Conservation (phyloP, 345 rosid species). For the Mallotus nudiflorus region DNA sequence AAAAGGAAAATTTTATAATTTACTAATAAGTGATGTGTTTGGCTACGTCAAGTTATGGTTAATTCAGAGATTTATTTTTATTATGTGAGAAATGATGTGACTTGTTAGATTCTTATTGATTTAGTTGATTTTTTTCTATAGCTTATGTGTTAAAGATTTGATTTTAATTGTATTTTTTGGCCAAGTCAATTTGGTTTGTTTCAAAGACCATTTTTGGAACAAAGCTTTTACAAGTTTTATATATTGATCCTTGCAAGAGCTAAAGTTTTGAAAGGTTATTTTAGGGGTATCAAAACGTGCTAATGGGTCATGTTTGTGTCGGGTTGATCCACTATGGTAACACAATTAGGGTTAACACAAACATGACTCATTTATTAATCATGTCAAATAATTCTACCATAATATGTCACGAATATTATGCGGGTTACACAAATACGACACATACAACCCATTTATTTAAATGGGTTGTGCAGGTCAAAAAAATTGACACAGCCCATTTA, state of each 20-base stretch:
- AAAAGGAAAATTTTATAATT: background rate
- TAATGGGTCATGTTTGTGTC: too few relatives aligned
- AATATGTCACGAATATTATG: too few relatives aligned
- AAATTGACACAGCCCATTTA: too few relatives aligned
- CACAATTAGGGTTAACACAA: too few relatives aligned
- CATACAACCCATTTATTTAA: too few relatives aligned
- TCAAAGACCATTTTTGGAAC: background rate
- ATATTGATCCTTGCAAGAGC: background rate
- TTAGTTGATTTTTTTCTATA: background rate
- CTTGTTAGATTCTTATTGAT: constrained; percentile 12
- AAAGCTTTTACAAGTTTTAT: background rate
- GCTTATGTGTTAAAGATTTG: constrained; percentile 7
- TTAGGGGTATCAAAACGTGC: too few relatives aligned
- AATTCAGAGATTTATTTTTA: background rate
- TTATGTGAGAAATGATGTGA: background rate
- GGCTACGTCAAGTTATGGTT: background rate
- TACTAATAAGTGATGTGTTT: background rate
- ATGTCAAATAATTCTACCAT: too few relatives aligned
- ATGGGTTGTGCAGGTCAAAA: too few relatives aligned
- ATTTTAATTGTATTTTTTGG: background rate
- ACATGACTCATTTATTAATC: too few relatives aligned
- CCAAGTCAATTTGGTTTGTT: constrained; percentile 14
- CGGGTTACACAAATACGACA: too few relatives aligned
- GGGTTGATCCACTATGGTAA: too few relatives aligned
- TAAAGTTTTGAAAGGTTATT: background rate